Evolutionary conservation across 1,284 basidiomycete species (phyloP).

Genomic region (Rhodotorula sp.): DNA sequence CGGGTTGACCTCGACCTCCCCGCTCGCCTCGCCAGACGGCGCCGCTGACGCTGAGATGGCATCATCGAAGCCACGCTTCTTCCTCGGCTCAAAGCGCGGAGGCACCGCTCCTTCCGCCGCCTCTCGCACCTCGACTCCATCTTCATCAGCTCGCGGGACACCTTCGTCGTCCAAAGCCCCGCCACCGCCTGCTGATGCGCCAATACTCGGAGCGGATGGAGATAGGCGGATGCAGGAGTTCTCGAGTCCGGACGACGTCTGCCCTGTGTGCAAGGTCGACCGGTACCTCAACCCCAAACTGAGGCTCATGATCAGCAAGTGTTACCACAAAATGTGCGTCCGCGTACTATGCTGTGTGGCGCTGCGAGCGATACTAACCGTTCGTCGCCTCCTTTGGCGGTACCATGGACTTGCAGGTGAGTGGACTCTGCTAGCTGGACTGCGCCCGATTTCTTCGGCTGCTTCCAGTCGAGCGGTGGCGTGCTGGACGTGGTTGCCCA

Average conservation of each 20-base stretch:
- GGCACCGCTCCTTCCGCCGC: background rate
- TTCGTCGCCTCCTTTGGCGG: background rate
- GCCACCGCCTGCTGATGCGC: conserved; percentile 13
- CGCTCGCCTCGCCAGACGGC: background rate
- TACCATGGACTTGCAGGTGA: background rate
- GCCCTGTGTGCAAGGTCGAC: conserved; percentile 96
- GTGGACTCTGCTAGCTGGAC: background rate
- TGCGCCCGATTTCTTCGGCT: too few species aligned
- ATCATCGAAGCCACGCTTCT: conserved; percentile 30
- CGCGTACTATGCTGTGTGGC: too few species aligned
- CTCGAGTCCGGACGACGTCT: conserved; percentile 68
- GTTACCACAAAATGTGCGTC: conserved; percentile 94
- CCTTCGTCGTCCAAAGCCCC: background rate
- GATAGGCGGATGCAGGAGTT: conserved; percentile 20
- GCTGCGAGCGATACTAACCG: background rate
- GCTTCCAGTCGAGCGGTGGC: too few species aligned
- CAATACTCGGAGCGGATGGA: conserved; percentile 11
- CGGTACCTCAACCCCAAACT: conserved; percentile 93
- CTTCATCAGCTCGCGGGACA: background rate
- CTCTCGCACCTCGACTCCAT: conserved; percentile 2
- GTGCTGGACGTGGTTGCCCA: too few species aligned
- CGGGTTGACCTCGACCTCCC: background rate
- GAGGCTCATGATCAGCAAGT: conserved; percentile 79
- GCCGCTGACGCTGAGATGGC: background rate
- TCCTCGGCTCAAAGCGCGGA: conserved; percentile 26